These are phyloP conservation scores for Thraustochytrium sp. DNA, from an alignment of 352 stramenopile genomes.

Conservation along the genomic window DNA sequence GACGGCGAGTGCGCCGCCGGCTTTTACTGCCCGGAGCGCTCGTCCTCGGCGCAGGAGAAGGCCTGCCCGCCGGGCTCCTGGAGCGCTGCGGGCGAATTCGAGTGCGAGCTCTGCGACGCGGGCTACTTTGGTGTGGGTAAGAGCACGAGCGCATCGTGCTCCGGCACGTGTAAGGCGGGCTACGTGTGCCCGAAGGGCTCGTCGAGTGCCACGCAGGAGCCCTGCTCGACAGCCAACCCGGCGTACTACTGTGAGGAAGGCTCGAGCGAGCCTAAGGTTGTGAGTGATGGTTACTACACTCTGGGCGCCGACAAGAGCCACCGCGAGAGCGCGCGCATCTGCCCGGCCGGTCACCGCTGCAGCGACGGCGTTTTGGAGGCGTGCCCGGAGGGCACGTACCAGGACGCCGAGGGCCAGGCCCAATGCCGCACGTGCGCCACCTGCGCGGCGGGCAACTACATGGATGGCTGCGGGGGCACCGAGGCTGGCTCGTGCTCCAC, in stretches of 20 bases:
- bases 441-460: not conserved
- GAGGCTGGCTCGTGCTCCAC: not conserved
- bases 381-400: slow-evolving; percentile 6
- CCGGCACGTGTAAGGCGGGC: not conserved
- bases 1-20: not conserved
- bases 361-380: not conserved
- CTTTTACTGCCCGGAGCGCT: not conserved
- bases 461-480: not conserved
- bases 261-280: not conserved
- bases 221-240: not conserved
- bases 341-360: not conserved
- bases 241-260: not conserved
- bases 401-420: not conserved
- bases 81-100: not conserved
- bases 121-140: not conserved
- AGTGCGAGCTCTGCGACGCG: not conserved
- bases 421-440: not conserved
- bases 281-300: not conserved
- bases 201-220: not conserved
- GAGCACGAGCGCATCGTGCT: not conserved
- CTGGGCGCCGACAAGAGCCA: not conserved
- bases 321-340: not conserved
- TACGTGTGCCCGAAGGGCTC: slow-evolving; percentile 10
- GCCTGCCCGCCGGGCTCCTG: not conserved
- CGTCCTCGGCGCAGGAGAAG: not conserved